Conservation (phyloP, 352 stramenopile species). For the Phytopythium montanum region DNA sequence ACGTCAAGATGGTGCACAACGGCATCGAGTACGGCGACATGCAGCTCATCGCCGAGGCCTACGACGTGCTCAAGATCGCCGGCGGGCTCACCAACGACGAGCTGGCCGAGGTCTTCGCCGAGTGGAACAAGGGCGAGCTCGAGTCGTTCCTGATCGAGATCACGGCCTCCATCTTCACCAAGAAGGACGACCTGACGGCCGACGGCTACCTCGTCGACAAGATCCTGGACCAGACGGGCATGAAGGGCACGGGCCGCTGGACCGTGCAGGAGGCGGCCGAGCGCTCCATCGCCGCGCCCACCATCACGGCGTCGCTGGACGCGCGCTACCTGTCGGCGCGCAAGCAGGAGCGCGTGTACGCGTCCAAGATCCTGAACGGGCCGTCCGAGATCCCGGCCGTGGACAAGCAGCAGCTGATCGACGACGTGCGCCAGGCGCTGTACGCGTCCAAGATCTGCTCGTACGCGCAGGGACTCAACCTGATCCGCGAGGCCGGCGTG, state of each 20-base stretch:
- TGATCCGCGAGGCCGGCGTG: constrained; percentile 93
- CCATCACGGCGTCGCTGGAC: constrained; percentile 97
- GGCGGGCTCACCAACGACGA: constrained; percentile 90
- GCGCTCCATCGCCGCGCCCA: constrained; percentile 94
- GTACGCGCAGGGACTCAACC: constrained; percentile 96
- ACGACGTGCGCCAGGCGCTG: constrained; percentile 95
- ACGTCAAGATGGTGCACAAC: constrained; percentile 99
- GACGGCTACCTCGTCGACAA: constrained; percentile 92
- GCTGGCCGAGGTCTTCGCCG: constrained; percentile 90
- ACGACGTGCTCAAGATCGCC: constrained; percentile 96
- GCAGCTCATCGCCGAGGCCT: constrained; percentile 99
- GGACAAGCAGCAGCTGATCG: constrained; percentile 94
- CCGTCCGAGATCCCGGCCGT: constrained; percentile 91
- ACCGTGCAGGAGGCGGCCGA: constrained; percentile 96
- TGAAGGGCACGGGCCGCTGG: constrained; percentile 98
- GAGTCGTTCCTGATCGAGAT: constrained; percentile 99
- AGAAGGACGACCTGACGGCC: constrained; percentile 94
- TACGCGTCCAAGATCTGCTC: constrained; percentile 99
- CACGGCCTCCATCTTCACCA: constrained; percentile 95
- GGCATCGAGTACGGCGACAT: constrained; percentile 99
- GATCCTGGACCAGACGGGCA: constrained; percentile 99
- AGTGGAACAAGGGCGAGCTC: constrained; percentile 98
- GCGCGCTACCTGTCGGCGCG: constrained; percentile 94
- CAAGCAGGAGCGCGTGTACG: constrained; percentile 95
- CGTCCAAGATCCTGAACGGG: constrained; percentile 92